A percentile compares a stretch with the other conserved stretches of the same genome.
phyloP scores from a whole-genome alignment of 2,329 filamentous ascomycete genomes.

The Parafenestella ontariensis region DNA sequence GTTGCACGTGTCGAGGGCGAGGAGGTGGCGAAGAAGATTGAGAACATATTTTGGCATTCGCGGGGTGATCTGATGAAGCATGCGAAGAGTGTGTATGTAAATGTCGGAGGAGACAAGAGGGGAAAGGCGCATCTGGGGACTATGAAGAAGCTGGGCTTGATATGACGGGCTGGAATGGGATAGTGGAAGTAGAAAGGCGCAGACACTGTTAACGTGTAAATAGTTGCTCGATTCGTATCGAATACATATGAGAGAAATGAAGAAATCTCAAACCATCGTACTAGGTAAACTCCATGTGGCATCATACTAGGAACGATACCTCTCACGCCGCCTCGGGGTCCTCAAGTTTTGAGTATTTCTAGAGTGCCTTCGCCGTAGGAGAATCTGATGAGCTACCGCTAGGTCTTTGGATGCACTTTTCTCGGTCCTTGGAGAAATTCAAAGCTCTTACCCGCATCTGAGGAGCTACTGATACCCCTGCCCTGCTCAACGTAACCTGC shows the following conservation, averaged over 20 bases:
- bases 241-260: background rate
- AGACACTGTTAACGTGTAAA: background rate
- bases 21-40: conserved; percentile 33
- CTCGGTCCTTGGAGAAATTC: too few species aligned
- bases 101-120: conserved; percentile 22
- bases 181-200: background rate
- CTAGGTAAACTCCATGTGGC: background rate
- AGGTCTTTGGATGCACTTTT: too few species aligned
- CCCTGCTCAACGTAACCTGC: too few species aligned
- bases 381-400: too few species aligned
- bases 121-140: conserved; percentile 34
- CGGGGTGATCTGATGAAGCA: conserved; percentile 37
- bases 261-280: background rate
- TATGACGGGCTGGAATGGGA: conserved; percentile 12
- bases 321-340: too few species aligned
- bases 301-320: background rate
- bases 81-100: conserved; percentile 25
- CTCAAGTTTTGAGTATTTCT: too few species aligned
- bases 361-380: too few species aligned
- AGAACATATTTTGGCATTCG: conserved; percentile 35
- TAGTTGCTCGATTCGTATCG: background rate
- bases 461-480: too few species aligned
- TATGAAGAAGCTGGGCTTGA: conserved; percentile 39
- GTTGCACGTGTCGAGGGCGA: conserved; percentile 40
- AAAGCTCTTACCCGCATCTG: too few species aligned